Evolutionary conservation across 441 rosid species (phyloP), one percentile per base, ranked within the genome.

Genomic region (Gossypium davidsonii): DNA sequence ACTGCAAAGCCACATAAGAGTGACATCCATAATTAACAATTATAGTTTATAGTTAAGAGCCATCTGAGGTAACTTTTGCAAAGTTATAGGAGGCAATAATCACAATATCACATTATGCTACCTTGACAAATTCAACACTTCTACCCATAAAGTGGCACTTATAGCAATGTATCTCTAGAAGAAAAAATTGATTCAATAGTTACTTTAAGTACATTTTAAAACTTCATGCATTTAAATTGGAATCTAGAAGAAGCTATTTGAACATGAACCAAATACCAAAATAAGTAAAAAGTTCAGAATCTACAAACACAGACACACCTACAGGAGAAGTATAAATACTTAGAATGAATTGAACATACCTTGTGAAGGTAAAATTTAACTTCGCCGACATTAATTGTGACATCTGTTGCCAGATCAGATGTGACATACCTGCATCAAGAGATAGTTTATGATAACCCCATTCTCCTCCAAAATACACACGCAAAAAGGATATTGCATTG

Each of bases 291-390:
- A 48, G 6, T 12, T 14, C 53, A 12, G 53, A 3, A 14, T 48
- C 18, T 11, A 48, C 6, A 48, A 48, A 48, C 15, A 48, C 6
- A n/a, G 1, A n/a, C 17, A 12, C 53, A 14, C 17, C 53, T 48
- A 48, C n/a, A 48, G 53, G 53, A 48, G 17, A 48, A 48, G 18
- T n/a, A 14, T 48, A 48, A 14, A 39, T 21, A 37, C 6, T 21
- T 17, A 42, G 51, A 51, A 44, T 0, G 12, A 34, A 42, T 60
- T 66, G 60, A 59, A 39, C 28, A 72, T 81, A 92, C 98, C 98
- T 94, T 94, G 70, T 94, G 98, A 62, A 94, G 90, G 82, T 77
- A 77, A 83, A 92, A 94, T 78, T 89, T 92, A 59, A 88, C 93
- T 73, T 91, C 94, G 31, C 86, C 97, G n/a, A 92, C 85, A 62